A percentile compares a stretch with the other conserved stretches of the same genome.
phyloP scores from a whole-genome alignment of 352 stramenopile genomes.

The Phytophthora meadii region DNA sequence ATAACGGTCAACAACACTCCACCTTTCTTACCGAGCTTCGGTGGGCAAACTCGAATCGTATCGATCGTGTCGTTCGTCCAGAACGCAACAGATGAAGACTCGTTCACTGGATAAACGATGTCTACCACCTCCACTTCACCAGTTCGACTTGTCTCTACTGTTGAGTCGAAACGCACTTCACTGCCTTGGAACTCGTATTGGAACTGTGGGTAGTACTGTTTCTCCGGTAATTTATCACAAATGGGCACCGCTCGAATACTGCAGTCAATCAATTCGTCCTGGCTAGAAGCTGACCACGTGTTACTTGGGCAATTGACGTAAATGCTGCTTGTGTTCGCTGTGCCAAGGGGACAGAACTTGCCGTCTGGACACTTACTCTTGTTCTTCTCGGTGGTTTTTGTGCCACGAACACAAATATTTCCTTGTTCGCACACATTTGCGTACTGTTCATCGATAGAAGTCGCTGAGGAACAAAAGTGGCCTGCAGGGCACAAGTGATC shows the following conservation, averaged over 20 bases:
- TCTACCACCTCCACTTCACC: constrained; percentile 91
- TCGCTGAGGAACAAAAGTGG: constrained; percentile 90
- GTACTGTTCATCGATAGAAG: constrained; percentile 88
- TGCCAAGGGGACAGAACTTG: constrained; percentile 94
- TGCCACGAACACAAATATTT: constrained; percentile 92
- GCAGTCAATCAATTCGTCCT: constrained; percentile 90
- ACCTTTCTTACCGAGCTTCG: constrained; percentile 39
- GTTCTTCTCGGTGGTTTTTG: constrained; percentile 85
- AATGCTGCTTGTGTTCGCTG: constrained; percentile 78
- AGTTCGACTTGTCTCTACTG: constrained; percentile 67
- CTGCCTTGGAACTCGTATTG: constrained; percentile 70
- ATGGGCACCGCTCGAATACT: constrained; percentile 89
- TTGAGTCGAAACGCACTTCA: constrained; percentile 72
- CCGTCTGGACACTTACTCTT: constrained; percentile 94
- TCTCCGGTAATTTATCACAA: constrained; percentile 92
- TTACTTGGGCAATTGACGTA: constrained; percentile 92
- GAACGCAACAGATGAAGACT: constrained; percentile 70
- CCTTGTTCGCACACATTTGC: constrained; percentile 83
- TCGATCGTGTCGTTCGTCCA: constrained; percentile 98
- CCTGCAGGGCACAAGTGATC: constrained; percentile 93
- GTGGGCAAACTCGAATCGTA: constrained; percentile 89
- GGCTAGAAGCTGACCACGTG: constrained; percentile 87
- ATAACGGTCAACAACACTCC: constrained; percentile 91
- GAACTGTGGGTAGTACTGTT: constrained; percentile 87
- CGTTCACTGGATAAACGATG: constrained; percentile 94